phyloP scores from a whole-genome alignment of 768 basidiomycete genomes.

The Rubroboletus satanas region DNA sequence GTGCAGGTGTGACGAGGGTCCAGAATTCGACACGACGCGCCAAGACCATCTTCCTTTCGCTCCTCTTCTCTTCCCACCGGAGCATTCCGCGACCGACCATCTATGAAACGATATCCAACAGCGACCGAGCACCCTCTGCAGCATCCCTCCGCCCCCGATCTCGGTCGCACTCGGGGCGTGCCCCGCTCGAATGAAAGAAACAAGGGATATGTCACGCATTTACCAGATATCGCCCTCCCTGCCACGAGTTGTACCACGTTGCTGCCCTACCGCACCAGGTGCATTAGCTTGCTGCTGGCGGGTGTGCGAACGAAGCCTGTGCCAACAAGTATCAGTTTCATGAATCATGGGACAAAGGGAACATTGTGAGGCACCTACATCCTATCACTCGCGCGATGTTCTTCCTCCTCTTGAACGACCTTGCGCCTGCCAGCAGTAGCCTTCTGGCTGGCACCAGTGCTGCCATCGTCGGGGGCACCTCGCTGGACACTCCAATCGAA shows the following conservation, averaged over 20 bases:
- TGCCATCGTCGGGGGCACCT: slow-evolving; percentile 61
- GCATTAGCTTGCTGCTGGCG: slow-evolving; percentile 69
- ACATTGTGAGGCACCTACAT: slow-evolving; percentile 57
- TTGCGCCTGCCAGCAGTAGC: slow-evolving; percentile 63
- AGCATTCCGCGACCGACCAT: slow-evolving; percentile 31
- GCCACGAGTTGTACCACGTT: slow-evolving; percentile 38
- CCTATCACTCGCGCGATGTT: slow-evolving; percentile 75
- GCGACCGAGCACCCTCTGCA: slow-evolving; percentile 33
- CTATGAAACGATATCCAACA: slow-evolving; percentile 33
- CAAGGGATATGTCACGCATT: slow-evolving; percentile 21
- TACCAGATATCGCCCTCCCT: slow-evolving; percentile 50
- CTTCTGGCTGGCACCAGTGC: slow-evolving; percentile 59
- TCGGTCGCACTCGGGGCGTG: slow-evolving; percentile 45
- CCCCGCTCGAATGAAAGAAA: slow-evolving; percentile 35
- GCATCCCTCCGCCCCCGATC: slow-evolving; percentile 37
- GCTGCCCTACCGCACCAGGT: slow-evolving; percentile 46
- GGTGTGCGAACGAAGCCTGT: slow-evolving; percentile 82
- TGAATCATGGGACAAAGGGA: slow-evolving; percentile 10
- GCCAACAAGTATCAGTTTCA: slow-evolving; percentile 11
- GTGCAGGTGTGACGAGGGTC: slow-evolving; percentile 3
- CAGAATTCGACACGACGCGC: slow-evolving; percentile 23
- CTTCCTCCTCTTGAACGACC: slow-evolving; percentile 82
- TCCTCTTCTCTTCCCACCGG: slow-evolving; percentile 17
- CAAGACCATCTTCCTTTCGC: slow-evolving; percentile 20
- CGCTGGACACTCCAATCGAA: slow-evolving; percentile 98